These are phyloP conservation scores for Kodamaea sagamina DNA, from an alignment of 805 yeast genomes.

Conservation along the genomic window DNA sequence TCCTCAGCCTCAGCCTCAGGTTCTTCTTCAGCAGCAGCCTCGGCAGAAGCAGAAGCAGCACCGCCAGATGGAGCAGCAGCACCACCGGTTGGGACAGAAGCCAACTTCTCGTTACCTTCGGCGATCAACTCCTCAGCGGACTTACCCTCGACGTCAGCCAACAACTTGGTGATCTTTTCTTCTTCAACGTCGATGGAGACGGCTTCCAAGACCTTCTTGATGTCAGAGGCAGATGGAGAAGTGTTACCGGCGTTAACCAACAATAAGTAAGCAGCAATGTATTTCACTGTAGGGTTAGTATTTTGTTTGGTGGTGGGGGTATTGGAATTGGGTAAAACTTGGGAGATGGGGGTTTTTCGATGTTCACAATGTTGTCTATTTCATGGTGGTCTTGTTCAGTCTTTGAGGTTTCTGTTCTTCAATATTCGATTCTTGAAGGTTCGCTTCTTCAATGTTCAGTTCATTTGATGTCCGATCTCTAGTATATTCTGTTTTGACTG, in stretches of 20 bases:
- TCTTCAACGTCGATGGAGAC: constrained; percentile 40
- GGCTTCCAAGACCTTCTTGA: constrained; percentile 42
- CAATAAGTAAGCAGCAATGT: constrained; percentile 50
- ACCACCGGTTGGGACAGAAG: constrained; percentile 37
- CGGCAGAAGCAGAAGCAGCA: constrained; percentile 28
- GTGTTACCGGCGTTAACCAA: constrained; percentile 49
- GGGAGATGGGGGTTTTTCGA: too few species aligned
- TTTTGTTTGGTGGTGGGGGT: too few species aligned
- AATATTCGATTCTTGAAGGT: too few species aligned
- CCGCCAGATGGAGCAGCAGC: constrained; percentile 31
- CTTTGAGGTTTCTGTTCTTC: too few species aligned
- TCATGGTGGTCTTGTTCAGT: too few species aligned
- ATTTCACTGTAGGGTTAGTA: constrained; percentile 42
- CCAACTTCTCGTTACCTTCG: constrained; percentile 39
- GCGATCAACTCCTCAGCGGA: constrained; percentile 38
- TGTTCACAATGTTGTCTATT: too few species aligned
- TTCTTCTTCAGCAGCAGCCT: constrained; percentile 30
- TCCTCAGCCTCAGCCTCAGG: constrained; percentile 29
- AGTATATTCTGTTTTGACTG: not conserved
- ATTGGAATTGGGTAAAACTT: too few species aligned
- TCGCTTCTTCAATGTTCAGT: not conserved
- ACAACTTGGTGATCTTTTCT: constrained; percentile 35
- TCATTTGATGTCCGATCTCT: too few species aligned
- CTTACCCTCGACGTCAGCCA: constrained; percentile 40
- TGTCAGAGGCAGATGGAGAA: constrained; percentile 45